These are phyloP conservation scores for Edaphochlamys debaryana DNA, from an alignment of 139 green algal species.

Conservation along the genomic window DNA sequence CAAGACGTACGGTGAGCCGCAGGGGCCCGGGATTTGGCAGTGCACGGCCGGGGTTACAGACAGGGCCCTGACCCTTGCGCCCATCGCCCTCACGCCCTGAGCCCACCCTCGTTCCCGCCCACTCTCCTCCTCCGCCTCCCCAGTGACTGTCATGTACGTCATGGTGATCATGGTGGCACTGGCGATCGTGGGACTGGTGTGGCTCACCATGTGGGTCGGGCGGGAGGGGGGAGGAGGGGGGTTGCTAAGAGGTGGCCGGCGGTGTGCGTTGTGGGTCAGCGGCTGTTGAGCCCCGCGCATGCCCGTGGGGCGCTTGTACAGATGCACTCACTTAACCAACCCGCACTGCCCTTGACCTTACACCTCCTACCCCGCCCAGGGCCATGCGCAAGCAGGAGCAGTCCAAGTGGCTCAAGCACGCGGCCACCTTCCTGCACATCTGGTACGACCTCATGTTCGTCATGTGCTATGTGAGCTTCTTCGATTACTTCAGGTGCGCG, in stretches of 20 bases:
- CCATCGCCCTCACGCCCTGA: too few relatives aligned
- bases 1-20: slow-evolving; percentile 22
- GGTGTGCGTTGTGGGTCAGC: too few relatives aligned
- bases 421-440: slow-evolving; percentile 2
- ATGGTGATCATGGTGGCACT: neutral
- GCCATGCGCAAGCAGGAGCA: slow-evolving; percentile 40
- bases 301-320: too few relatives aligned
- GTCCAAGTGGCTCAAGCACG: slow-evolving; percentile 8
- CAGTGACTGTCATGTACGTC: slow-evolving; percentile 25
- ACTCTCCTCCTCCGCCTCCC: neutral
- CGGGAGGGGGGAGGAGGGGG: neutral
- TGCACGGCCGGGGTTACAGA: neutral
- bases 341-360: neutral
- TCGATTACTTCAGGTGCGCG: neutral
- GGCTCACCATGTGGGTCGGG: slow-evolving; percentile 7
- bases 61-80: neutral
- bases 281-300: too few relatives aligned
- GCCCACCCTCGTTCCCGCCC: too few relatives aligned
- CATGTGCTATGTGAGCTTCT: neutral
- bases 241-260: too few relatives aligned
- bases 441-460: slow-evolving; percentile 23
- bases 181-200: neutral
- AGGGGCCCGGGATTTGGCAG: neutral
- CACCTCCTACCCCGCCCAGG: too few relatives aligned
- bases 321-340: too few relatives aligned